Percentiles rank a stretch among this genome's conserved stretches.
Conservation (phyloP, 768 basidiomycete species). For the Hygrocybe punicea region DNA sequence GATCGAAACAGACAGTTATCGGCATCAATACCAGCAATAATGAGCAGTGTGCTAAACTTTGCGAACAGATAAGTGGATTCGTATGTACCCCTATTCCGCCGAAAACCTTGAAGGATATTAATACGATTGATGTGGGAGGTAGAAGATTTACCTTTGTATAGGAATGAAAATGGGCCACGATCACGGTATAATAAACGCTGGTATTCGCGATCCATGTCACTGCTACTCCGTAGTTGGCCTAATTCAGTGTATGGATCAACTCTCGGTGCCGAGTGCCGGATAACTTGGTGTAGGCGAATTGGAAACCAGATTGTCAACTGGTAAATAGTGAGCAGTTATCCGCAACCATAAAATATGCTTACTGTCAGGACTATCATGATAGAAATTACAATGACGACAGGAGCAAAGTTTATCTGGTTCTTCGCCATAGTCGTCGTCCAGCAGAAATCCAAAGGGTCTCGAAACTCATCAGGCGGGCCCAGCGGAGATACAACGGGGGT, state of each 20-base stretch:
- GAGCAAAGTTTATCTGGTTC: conserved; percentile 68
- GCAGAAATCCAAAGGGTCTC: conserved; percentile 67
- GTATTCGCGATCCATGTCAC: conserved; percentile 68
- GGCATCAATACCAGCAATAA: conserved; percentile 62
- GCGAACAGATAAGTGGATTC: conserved; percentile 63
- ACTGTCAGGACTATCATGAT: conserved; percentile 50
- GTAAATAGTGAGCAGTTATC: background rate
- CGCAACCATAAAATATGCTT: conserved; percentile 22
- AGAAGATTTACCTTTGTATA: conserved; percentile 55
- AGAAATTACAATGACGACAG: conserved; percentile 57
- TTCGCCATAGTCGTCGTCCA: conserved; percentile 75
- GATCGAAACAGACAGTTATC: conserved; percentile 72
- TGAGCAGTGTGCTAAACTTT: conserved; percentile 64
- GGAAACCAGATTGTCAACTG: conserved; percentile 74
- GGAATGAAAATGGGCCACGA: conserved; percentile 62
- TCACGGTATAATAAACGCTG: conserved; percentile 62
- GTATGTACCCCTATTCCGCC: conserved; percentile 66
- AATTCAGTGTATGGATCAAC: conserved; percentile 69
- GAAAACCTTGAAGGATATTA: conserved; percentile 47
- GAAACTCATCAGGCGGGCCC: conserved; percentile 54
- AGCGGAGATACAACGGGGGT: conserved; percentile 50
- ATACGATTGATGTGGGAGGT: background rate
- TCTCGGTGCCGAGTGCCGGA: conserved; percentile 55
- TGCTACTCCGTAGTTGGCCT: conserved; percentile 53
- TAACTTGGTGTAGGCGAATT: conserved; percentile 54